Conservation (phyloP, 2,329 filamentous ascomycete species). For the Alternaria novae-zelandiae region DNA sequence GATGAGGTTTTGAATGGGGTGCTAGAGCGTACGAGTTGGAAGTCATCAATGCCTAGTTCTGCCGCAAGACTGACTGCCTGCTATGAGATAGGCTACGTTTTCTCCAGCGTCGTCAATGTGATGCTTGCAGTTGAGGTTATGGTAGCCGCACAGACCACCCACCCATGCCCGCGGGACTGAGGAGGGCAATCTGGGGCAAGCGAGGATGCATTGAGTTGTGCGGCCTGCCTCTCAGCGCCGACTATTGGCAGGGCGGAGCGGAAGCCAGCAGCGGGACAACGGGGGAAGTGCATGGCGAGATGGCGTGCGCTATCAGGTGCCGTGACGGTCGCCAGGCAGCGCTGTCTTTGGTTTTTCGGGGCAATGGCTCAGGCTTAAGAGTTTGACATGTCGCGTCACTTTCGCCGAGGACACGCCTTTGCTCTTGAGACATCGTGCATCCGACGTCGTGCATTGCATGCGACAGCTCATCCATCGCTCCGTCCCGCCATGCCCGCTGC, state of each 20-base stretch:
- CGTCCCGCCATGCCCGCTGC: slow-evolving; percentile 21
- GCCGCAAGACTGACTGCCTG: neutral
- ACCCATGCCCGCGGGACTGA: neutral
- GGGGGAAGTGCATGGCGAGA: slow-evolving; percentile 1
- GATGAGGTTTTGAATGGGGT: neutral
- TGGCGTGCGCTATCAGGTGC: neutral
- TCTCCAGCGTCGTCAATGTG: neutral
- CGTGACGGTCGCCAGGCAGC: neutral
- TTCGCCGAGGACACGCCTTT: slow-evolving; percentile 7
- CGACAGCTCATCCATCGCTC: slow-evolving; percentile 6
- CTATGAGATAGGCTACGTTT: neutral
- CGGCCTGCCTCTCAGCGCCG: slow-evolving; percentile 1
- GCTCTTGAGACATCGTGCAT: slow-evolving; percentile 9
- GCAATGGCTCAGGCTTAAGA: neutral
- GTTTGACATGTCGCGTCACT: slow-evolving; percentile 2
- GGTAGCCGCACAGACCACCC: neutral
- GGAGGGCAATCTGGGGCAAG: slow-evolving; percentile 6
- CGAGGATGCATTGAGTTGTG: slow-evolving; percentile 11
- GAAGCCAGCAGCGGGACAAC: slow-evolving; percentile 4
- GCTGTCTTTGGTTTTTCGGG: slow-evolving; percentile 8
- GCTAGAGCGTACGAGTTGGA: neutral
- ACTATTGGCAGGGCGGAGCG: slow-evolving; percentile 14
- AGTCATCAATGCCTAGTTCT: neutral
- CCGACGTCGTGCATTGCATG: slow-evolving; percentile 1
- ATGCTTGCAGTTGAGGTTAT: neutral